Evolutionary conservation across 257 asterid species (phyloP), one percentile per base, ranked within the genome.

Genomic region (Penstemon davidsonii): DNA sequence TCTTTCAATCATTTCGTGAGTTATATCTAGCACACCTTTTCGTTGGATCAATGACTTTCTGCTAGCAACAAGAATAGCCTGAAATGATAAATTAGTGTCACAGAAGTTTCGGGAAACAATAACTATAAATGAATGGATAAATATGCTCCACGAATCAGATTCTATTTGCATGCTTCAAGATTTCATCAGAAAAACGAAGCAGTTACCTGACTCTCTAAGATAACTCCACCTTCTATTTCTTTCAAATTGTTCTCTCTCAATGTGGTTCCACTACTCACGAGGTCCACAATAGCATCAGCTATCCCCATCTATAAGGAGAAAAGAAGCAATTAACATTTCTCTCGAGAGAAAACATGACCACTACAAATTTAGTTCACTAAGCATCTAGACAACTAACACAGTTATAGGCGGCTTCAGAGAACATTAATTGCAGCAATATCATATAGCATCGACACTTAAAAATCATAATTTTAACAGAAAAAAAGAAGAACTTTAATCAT

Each of bases 241-340:
- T 93, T 93, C 85, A 93, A 79, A 79, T 90, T 90, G 75, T 93
- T 93, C 66, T 93, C 99, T 70, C 79, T 85, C 81, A 94, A 73
- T 46, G 99, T 94, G 66, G 96, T 93, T 78, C 99, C 99, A 55
- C 99, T 94, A 67, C 99, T 94, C 75, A 94, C 99, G 64, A 94
- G 99, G 74, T 94, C 99, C 74, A 94, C 95, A 55, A 94, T 94
- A 56, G 97, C 99, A 81, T 94, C 99, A 57, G 99, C 97, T 76
- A 85, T 94, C 64, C 99, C 99, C 99, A 94, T 94, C 99, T 91
- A 12, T 66, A 73, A 60, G 55, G 64, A 66, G 37, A 60, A 75
- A 71, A 66, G 54, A 41, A 61, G 56, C 12, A 61, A 60, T 39
- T 43, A 57, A 55, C 66, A 75, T 44, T 51, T 36, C 50, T 39